A percentile compares a stretch with the other conserved stretches of the same genome.
Evolutionary conservation across 768 basidiomycete species (phyloP).

Genomic region (Hirschioporus abietinus): DNA sequence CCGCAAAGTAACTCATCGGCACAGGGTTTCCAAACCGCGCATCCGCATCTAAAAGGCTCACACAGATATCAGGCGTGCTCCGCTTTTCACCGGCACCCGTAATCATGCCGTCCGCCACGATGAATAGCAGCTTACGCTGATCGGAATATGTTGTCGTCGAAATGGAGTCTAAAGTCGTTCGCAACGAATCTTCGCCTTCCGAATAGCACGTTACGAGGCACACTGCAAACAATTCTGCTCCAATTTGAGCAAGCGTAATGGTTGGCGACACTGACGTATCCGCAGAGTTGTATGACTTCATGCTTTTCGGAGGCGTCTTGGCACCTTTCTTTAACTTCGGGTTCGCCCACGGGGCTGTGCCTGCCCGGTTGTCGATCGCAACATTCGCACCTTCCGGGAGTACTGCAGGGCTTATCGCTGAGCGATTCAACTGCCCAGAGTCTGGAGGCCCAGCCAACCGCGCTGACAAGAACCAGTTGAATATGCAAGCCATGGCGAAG

Average conservation of each 20-base stretch:
- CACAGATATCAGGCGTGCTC: constrained; percentile 96
- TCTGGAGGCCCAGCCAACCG: constrained; percentile 75
- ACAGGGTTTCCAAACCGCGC: constrained; percentile 93
- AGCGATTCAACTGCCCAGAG: constrained; percentile 64
- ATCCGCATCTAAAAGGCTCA: constrained; percentile 86
- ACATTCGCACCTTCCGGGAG: constrained; percentile 95
- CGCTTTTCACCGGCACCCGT: constrained; percentile 94
- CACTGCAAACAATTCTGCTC: constrained; percentile 90
- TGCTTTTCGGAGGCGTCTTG: constrained; percentile 30
- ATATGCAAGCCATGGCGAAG: constrained; percentile 93
- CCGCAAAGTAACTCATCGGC: constrained; percentile 90
- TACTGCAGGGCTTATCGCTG: constrained; percentile 90
- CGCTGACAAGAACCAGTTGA: constrained; percentile 93
- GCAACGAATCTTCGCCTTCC: constrained; percentile 89
- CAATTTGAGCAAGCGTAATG: constrained; percentile 86
- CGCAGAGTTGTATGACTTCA: constrained; percentile 42
- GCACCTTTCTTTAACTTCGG: constrained; percentile 49
- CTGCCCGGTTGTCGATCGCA: constrained; percentile 84
- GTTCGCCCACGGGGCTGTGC: constrained; percentile 92
- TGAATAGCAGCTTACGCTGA: constrained; percentile 83
- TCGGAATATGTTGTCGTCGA: constrained; percentile 90
- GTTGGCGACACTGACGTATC: constrained; percentile 60
- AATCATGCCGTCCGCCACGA: constrained; percentile 98
- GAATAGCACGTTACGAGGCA: constrained; percentile 98
- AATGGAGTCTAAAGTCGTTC: constrained; percentile 90